Percentiles rank a stretch among this genome's conserved stretches.
phyloP scores from a whole-genome alignment of 768 basidiomycete species.

The Termitomyces sp. region DNA sequence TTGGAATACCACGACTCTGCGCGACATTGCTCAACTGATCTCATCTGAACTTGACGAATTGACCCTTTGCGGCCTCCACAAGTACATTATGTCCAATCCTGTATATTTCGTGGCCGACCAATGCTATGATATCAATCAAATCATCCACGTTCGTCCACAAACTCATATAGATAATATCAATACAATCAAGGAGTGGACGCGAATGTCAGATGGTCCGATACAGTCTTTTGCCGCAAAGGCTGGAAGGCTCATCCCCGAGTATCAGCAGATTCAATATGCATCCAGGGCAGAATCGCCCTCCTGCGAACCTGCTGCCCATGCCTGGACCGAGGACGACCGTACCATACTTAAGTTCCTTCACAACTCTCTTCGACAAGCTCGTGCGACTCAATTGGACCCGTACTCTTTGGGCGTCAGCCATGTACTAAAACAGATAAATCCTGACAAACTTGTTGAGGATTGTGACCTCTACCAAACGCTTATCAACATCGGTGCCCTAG shows the following conservation, averaged over 20 bases:
- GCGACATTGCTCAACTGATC: slow-evolving; percentile 48
- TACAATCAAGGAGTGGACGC: slow-evolving; percentile 46
- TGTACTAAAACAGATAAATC: slow-evolving; percentile 57
- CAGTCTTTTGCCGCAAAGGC: slow-evolving; percentile 52
- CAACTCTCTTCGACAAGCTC: slow-evolving; percentile 46
- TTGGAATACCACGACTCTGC: slow-evolving; percentile 56
- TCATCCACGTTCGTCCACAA: slow-evolving; percentile 62
- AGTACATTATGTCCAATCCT: slow-evolving; percentile 55
- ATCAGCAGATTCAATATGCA: slow-evolving; percentile 25
- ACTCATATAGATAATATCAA: slow-evolving; percentile 51
- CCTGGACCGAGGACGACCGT: slow-evolving; percentile 53
- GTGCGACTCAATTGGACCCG: slow-evolving; percentile 58
- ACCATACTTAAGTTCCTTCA: slow-evolving; percentile 58
- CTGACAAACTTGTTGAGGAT: slow-evolving; percentile 31
- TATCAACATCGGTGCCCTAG: slow-evolving; percentile 66
- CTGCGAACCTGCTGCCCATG: slow-evolving; percentile 24
- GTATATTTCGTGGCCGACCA: slow-evolving; percentile 50
- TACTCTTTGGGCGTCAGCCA: slow-evolving; percentile 48
- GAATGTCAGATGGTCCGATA: slow-evolving; percentile 36
- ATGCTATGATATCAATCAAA: slow-evolving; percentile 44
- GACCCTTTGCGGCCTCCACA: slow-evolving; percentile 53
- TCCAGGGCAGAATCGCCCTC: slow-evolving; percentile 31
- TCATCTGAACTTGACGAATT: slow-evolving; percentile 29
- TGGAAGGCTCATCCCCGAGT: slow-evolving; percentile 33
- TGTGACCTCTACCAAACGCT: slow-evolving; percentile 47